Evolutionary conservation across 129 eudicot species (phyloP), one percentile per base, ranked within the genome.

Genomic region (Saussurea involucrata): DNA sequence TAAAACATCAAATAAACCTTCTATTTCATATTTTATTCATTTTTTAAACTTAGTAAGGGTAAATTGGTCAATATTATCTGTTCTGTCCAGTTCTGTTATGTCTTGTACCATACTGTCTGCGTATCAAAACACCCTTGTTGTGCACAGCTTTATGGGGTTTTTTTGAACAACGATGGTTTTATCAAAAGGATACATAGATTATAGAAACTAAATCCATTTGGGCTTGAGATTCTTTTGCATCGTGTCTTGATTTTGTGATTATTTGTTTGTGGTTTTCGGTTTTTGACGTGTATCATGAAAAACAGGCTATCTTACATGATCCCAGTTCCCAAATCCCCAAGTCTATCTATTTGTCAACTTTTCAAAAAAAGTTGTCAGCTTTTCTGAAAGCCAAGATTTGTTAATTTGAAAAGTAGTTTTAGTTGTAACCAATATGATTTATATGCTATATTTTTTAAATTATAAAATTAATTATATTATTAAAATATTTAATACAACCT

Each of bases 171-270:
- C 9, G 66, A n/a, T 24, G 32, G 6, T 49, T 17, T 2, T 49
- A 21, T 15, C 1, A 49, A 49, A 15, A 49, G 60, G 20, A 15
- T 53, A 53, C 22, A 5, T 53, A 53, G 61, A 53, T 42, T 29
- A 20, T 73, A 24, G 55, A 61, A n/a, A 53, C 9, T 13, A 53
- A 53, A 61, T 53, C 34, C 22, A 60, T 18, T 37, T 63, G 34
- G 46, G 76, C 32, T 60, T 78, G 36, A 71, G 11, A 49, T 58
- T 70, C 29, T 55, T 63, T 36, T 27, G 63, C 21, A 72, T 72
- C 28, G 49, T 22, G 44, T 42, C 13, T 46, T 72, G 77, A 17
- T 79, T 63, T 80, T 5, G 40, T 80, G 69, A 80, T 71, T 61
- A 36, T 63, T 44, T 2, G 55, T 44, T 44, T 44, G 18, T 12